Conservation (phyloP, 2,329 filamentous ascomycete genomes). For the Daldinia sp. region DNA sequence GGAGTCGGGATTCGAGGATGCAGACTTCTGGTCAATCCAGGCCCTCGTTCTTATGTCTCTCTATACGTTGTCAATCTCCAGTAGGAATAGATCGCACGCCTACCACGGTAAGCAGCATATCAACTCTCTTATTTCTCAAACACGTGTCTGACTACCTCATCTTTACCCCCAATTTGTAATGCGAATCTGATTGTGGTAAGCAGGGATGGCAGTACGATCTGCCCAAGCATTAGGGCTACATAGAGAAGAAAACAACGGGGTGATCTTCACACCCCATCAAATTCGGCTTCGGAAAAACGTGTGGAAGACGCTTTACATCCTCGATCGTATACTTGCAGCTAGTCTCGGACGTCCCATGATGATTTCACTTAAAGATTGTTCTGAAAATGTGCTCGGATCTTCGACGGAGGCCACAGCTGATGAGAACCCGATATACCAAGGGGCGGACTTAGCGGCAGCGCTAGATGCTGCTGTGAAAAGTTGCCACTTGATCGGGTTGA, state of each 20-base stretch:
- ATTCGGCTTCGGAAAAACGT: slow-evolving; percentile 62
- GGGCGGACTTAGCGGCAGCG: slow-evolving; percentile 45
- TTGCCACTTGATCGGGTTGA: slow-evolving; percentile 65
- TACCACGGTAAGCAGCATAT: slow-evolving; percentile 60
- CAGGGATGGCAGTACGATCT: slow-evolving; percentile 70
- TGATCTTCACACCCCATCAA: slow-evolving; percentile 58
- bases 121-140: neutral
- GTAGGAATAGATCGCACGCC: slow-evolving; percentile 68
- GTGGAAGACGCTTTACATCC: slow-evolving; percentile 70
- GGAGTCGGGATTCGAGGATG: slow-evolving; percentile 63
- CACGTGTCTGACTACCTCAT: neutral
- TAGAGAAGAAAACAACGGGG: slow-evolving; percentile 62
- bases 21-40: slow-evolving; percentile 71
- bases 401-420: slow-evolving; percentile 19
- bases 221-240: slow-evolving; percentile 70
- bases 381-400: slow-evolving; percentile 54
- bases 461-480: slow-evolving; percentile 66
- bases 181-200: slow-evolving; percentile 21
- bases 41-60: slow-evolving; percentile 69
- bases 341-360: slow-evolving; percentile 68
- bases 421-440: slow-evolving; percentile 25
- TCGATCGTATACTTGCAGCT: slow-evolving; percentile 70
- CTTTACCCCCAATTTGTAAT: neutral
- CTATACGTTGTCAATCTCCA: slow-evolving; percentile 69
- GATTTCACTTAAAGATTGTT: slow-evolving; percentile 70